Percentiles rank a stretch among this genome's conserved stretches.
These are phyloP conservation scores for Arthrobotrys sinensis DNA, from an alignment of 2,329 filamentous ascomycete genomes.

Conservation along the genomic window DNA sequence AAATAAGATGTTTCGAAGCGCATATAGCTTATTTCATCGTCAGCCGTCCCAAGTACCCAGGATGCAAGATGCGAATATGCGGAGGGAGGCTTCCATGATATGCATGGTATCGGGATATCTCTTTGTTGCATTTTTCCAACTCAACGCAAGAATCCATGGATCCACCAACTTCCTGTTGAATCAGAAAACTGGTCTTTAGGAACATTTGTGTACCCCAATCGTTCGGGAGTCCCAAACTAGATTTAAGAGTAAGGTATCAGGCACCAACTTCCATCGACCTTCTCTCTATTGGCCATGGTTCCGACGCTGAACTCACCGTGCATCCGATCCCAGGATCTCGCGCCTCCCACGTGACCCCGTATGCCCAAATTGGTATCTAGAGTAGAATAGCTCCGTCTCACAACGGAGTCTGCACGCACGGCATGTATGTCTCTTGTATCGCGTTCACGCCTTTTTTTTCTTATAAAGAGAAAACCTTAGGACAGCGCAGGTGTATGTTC, in stretches of 20 bases:
- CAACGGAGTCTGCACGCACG: slow-evolving; percentile 22
- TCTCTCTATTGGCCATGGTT: neutral
- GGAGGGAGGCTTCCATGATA: no score
- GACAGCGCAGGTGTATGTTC: slow-evolving; percentile 7
- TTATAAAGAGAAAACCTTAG: slow-evolving; percentile 15
- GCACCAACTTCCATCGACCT: neutral
- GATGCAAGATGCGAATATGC: neutral
- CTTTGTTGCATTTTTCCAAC: slow-evolving; percentile 15
- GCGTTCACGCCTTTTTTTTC: slow-evolving; percentile 4
- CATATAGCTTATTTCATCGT: slow-evolving; percentile 15
- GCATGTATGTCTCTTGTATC: slow-evolving; percentile 24
- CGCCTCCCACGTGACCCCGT: slow-evolving; percentile 38
- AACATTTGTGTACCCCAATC: neutral
- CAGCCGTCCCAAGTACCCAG: neutral
- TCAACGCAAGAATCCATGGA: slow-evolving; percentile 1
- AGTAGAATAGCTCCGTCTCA: slow-evolving; percentile 38
- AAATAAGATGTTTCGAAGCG: slow-evolving; percentile 18
- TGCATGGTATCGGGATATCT: neutral
- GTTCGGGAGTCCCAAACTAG: neutral
- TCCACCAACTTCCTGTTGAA: neutral
- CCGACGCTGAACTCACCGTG: slow-evolving; percentile 18
- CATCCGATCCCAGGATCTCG: slow-evolving; percentile 18
- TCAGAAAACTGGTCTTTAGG: slow-evolving; percentile 1
- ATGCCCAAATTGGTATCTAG: slow-evolving; percentile 30
- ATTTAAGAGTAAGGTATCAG: slow-evolving; percentile 1